Evolutionary conservation across 768 basidiomycete genomes (phyloP).

Genomic region (Pleurotus cornucopiae): DNA sequence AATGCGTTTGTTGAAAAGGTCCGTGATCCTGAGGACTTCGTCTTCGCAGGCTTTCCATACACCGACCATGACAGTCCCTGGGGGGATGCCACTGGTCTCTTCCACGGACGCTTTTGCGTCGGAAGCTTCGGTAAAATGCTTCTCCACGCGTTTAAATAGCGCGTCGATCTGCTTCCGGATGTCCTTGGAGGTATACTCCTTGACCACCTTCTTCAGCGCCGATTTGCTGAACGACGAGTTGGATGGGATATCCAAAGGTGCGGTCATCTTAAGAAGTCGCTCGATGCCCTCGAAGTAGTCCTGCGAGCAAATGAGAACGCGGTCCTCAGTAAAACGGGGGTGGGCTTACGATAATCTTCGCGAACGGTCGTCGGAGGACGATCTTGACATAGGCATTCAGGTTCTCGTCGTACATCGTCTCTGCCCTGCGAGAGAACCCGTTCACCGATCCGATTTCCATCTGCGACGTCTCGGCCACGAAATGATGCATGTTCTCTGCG

Average conservation of each 20-base stretch:
- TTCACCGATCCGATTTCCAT: slow-evolving; percentile 62
- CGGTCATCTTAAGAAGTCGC: slow-evolving; percentile 75
- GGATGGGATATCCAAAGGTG: slow-evolving; percentile 70
- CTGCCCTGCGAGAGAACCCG: slow-evolving; percentile 66
- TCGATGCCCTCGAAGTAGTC: slow-evolving; percentile 95
- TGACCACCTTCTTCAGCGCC: slow-evolving; percentile 77
- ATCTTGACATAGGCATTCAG: slow-evolving; percentile 82
- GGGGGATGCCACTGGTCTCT: slow-evolving; percentile 44
- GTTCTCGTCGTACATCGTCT: slow-evolving; percentile 87
- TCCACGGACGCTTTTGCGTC: slow-evolving; percentile 55
- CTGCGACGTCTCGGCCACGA: slow-evolving; percentile 76
- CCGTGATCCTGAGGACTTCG: slow-evolving; percentile 71
- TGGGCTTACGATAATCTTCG: slow-evolving; percentile 73
- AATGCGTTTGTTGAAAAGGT: slow-evolving; percentile 64
- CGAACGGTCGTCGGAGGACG: slow-evolving; percentile 80
- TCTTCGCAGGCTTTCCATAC: slow-evolving; percentile 93
- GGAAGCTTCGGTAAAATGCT: slow-evolving; percentile 87
- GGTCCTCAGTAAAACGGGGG: neutral
- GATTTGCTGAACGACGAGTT: slow-evolving; percentile 74
- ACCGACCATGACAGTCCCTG: slow-evolving; percentile 67
- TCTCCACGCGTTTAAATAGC: slow-evolving; percentile 88
- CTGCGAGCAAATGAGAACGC: slow-evolving; percentile 33
- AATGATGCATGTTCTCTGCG: slow-evolving; percentile 95
- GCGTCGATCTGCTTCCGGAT: slow-evolving; percentile 84
- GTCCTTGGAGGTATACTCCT: slow-evolving; percentile 86